Base-by-base conservation (phyloP, 2,329 filamentous ascomycete genomes). In the Neofusicoccum umdonicola region DNA sequence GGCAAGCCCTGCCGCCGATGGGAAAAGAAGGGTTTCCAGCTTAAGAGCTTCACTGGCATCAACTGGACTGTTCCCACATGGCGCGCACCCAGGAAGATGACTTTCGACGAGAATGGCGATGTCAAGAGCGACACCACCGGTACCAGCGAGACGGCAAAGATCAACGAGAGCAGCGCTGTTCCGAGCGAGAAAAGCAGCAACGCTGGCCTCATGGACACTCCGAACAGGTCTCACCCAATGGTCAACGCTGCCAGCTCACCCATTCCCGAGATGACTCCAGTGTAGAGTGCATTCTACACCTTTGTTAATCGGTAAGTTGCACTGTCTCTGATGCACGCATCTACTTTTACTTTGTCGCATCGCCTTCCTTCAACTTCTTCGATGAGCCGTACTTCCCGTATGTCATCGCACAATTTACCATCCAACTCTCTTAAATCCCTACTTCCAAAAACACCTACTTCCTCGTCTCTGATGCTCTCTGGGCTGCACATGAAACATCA, bases 1-100 rank as follows among this genome's bases (percentile, higher is more conserved):
- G 94, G 94, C 69, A 91, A 94, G 73, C 93, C 95, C 9, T 97
- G 93, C 78, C 91, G 94, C 69, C 93, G 89, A 76, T 99, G 95
- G 95, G 84, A 88, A 75, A 91, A 89, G 77, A 92, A 92, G 68
- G 86, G 88, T 64, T 92, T 98, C 75, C 85, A 84, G 56, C 82
- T 98, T 70, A 97, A 96, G 83, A 96, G 90, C 77, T 98, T 98
- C 76, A 97, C 94, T 0, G 94, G 94, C 62, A 86, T 92, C 15
- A 74, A 86, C 37, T 97, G 93, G 93, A 87, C 90, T 68, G 84
- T 97, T 52, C 85, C 88, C 19, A 88, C 91, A 63, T 98, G 94
- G 93, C 88, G 88, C 61, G 90, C 92, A 39, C 90, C 90, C n/a
- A 87, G 85, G 75, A 78, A 82, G 31, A 74, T 76, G 27, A 79